phyloP scores from a whole-genome alignment of 768 basidiomycete species.

The Xanthoconium purpureum region DNA sequence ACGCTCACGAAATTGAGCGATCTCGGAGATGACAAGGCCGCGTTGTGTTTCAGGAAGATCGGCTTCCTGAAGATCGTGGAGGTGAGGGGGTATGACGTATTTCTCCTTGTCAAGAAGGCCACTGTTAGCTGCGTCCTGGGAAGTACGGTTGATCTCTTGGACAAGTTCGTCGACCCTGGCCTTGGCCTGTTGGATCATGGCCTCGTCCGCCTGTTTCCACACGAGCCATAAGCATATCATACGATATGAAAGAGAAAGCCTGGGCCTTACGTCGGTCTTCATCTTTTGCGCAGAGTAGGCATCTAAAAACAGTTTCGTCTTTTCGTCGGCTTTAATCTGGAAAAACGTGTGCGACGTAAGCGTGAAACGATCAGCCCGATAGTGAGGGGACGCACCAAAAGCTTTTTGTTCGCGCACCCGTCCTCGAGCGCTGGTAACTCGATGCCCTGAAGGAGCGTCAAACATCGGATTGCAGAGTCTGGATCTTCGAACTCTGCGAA shows the following conservation, averaged over 20 bases:
- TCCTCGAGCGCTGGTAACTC: conserved; percentile 62
- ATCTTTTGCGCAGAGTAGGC: conserved; percentile 79
- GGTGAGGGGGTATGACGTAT: conserved; percentile 92
- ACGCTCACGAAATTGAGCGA: conserved; percentile 92
- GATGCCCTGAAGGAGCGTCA: conserved; percentile 60
- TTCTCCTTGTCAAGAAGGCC: conserved; percentile 81
- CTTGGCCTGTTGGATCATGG: conserved; percentile 58
- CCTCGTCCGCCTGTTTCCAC: conserved; percentile 62
- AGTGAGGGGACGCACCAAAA: conserved; percentile 56
- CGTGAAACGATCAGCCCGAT: conserved; percentile 19
- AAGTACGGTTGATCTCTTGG: conserved; percentile 65
- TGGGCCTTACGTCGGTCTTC: conserved; percentile 67
- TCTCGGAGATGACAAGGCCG: conserved; percentile 92
- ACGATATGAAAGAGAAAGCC: neutral
- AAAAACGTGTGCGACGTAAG: conserved; percentile 37
- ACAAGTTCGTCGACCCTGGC: conserved; percentile 63
- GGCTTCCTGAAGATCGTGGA: conserved; percentile 93
- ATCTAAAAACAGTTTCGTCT: conserved; percentile 84
- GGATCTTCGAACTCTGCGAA: conserved; percentile 97
- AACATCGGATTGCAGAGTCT: conserved; percentile 79
- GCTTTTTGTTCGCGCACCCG: conserved; percentile 57
- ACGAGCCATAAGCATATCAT: neutral
- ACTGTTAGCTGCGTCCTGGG: conserved; percentile 70
- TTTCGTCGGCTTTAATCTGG: conserved; percentile 95
- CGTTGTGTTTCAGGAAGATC: conserved; percentile 93